These are phyloP conservation scores for Phytophthora brassicae DNA, from an alignment of 352 stramenopile species.

Conservation along the genomic window DNA sequence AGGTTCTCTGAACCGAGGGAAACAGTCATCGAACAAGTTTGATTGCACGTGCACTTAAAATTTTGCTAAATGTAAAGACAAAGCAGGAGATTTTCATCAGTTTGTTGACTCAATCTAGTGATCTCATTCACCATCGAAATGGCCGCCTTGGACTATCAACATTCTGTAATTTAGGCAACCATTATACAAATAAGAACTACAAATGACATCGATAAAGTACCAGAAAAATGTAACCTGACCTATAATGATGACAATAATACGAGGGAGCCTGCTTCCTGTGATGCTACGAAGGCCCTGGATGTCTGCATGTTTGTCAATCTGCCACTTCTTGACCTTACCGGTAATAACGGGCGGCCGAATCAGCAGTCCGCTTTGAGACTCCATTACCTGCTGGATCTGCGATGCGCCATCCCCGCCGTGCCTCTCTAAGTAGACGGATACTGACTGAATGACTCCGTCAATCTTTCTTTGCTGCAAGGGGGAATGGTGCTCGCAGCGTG, in stretches of 20 bases:
- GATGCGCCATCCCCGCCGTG: constrained; percentile 5
- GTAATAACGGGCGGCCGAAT: constrained; percentile 5
- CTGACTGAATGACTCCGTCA: constrained; percentile 55
- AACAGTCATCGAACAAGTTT: too few species aligned
- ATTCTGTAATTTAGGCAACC: too few species aligned
- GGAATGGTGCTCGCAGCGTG: constrained; percentile 51
- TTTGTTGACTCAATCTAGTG: too few species aligned
- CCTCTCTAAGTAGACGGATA: constrained; percentile 29
- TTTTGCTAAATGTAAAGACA: too few species aligned
- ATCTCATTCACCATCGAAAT: too few species aligned
- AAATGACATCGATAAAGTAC: too few species aligned
- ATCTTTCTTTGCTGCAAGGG: constrained; percentile 40
- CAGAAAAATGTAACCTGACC: constrained; percentile 29
- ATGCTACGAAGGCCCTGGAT: constrained; percentile 23
- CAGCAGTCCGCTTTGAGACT: constrained; percentile 4
- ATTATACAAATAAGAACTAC: too few species aligned
- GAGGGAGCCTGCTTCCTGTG: constrained; percentile 21
- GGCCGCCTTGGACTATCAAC: too few species aligned
- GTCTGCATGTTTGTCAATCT: constrained; percentile 5
- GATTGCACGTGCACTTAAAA: too few species aligned
- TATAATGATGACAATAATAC: constrained; percentile 43
- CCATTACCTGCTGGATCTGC: constrained; percentile 1
- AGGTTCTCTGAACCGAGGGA: constrained; percentile 30
- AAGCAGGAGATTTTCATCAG: too few species aligned
- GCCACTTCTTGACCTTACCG: constrained; percentile 8